Conservation (phyloP, 1,139 yeast genomes). For the Fermentozyma sake region DNA sequence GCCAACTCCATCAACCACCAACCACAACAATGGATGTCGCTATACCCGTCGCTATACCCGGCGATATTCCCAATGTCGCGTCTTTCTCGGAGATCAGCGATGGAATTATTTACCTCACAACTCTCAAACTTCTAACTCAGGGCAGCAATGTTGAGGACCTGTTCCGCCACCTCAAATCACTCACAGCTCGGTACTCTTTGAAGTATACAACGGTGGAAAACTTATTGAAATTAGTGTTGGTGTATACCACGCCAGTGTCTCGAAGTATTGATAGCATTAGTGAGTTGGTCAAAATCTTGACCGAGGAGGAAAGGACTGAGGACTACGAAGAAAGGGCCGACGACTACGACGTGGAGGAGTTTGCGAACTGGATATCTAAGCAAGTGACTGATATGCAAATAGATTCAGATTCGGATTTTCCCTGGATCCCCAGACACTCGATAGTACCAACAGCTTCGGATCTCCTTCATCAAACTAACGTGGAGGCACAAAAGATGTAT, state of each 20-base stretch:
- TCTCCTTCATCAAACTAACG: constrained; percentile 4
- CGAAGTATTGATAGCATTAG: neutral
- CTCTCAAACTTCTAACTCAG: too few species aligned
- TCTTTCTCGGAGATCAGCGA: too few species aligned
- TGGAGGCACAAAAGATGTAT: neutral
- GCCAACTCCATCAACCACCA: too few species aligned
- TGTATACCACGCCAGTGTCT: neutral
- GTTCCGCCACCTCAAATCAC: too few species aligned
- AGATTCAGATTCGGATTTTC: constrained; percentile 2
- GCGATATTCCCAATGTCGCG: too few species aligned
- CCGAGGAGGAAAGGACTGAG: constrained; percentile 1
- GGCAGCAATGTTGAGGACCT: too few species aligned
- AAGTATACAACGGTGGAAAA: neutral
- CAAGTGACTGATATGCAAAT: neutral
- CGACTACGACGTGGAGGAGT: constrained; percentile 20
- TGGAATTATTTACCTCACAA: too few species aligned
- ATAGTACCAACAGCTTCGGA: constrained; percentile 21
- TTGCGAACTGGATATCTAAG: constrained; percentile 14
- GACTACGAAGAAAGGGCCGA: constrained; percentile 7
- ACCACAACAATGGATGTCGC: too few species aligned
- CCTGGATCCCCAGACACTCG: too few species aligned
- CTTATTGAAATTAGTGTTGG: constrained; percentile 1
- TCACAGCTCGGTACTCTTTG: too few species aligned
- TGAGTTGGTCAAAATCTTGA: neutral
- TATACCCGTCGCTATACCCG: too few species aligned